phyloP scores from a whole-genome alignment of 2,329 filamentous ascomycete species.

The Pochonia chlamydosporia region DNA sequence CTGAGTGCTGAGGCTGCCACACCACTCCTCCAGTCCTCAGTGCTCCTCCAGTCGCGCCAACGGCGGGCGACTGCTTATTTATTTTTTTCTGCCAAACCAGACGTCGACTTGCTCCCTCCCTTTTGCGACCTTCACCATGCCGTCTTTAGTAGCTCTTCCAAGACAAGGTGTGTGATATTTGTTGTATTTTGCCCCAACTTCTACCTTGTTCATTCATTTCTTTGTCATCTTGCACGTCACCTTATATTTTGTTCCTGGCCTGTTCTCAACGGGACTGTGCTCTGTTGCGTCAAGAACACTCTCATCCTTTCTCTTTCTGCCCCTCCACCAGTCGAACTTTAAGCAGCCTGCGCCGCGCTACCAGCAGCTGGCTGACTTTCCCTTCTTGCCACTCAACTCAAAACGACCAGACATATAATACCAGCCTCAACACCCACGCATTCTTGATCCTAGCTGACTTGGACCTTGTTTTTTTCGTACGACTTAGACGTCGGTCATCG shows the following conservation, averaged over 20 bases:
- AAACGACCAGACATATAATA: too few species aligned
- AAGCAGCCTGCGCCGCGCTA: too few species aligned
- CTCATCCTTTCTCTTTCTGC: too few species aligned
- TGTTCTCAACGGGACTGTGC: conserved; percentile 1
- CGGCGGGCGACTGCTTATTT: background rate
- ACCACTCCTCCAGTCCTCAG: too few species aligned
- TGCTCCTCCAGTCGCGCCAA: background rate
- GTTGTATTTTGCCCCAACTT: background rate
- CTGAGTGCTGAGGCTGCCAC: background rate
- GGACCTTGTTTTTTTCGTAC: conserved; percentile 8
- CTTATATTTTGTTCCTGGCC: background rate
- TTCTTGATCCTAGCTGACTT: conserved; percentile 10
- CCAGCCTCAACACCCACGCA: too few species aligned
- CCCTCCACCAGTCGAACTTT: too few species aligned
- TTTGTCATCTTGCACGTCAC: background rate
- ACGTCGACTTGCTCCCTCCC: background rate
- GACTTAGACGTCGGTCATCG: conserved; percentile 23
- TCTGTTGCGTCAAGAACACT: too few species aligned
- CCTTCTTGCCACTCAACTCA: background rate
- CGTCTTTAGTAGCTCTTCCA: conserved; percentile 14
- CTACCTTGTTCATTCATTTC: conserved; percentile 1
- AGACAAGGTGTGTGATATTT: conserved; percentile 16
- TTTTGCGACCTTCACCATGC: conserved; percentile 15
- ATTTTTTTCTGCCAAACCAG: background rate
- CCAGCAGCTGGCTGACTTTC: background rate